A percentile compares a stretch with the other conserved stretches of the same genome.
These are phyloP conservation scores for Corniculantispora saksenae DNA, from an alignment of 2,329 filamentous ascomycete genomes.

Conservation along the genomic window DNA sequence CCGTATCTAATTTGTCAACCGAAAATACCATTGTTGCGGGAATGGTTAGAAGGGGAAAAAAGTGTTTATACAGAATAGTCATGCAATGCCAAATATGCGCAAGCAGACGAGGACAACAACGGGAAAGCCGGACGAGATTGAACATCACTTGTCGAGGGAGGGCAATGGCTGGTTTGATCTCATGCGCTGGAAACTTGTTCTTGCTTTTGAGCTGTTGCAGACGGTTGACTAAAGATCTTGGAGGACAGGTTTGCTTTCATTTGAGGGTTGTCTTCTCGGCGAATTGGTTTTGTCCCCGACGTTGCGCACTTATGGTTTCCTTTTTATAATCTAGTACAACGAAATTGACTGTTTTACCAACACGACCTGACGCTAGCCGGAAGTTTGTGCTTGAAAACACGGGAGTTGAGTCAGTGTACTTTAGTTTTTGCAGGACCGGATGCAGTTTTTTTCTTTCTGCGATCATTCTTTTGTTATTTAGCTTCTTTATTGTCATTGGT, in stretches of 20 bases:
- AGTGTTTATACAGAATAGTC: slow-evolving; percentile 21
- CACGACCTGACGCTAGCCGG: neutral
- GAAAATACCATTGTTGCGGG: slow-evolving; percentile 20
- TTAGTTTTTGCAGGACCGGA: slow-evolving; percentile 11
- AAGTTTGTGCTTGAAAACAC: slow-evolving; percentile 2
- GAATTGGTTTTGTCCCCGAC: slow-evolving; percentile 20
- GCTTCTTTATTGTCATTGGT: slow-evolving; percentile 11
- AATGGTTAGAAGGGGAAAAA: slow-evolving; percentile 19
- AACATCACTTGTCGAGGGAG: neutral
- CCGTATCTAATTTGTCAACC: slow-evolving; percentile 36
- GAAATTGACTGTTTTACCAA: slow-evolving; percentile 19
- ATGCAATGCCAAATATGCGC: slow-evolving; percentile 19
- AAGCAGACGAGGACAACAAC: slow-evolving; percentile 7
- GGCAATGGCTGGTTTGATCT: neutral
- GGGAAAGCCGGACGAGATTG: neutral
- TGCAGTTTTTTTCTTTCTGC: slow-evolving; percentile 14
- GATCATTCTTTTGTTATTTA: slow-evolving; percentile 14
- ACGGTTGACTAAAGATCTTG: slow-evolving; percentile 20
- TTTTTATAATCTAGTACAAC: slow-evolving; percentile 22
- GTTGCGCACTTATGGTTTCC: slow-evolving; percentile 20
- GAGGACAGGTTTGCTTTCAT: slow-evolving; percentile 20
- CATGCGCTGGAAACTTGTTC: slow-evolving; percentile 9
- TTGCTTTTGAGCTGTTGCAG: slow-evolving; percentile 9
- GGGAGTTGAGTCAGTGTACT: slow-evolving; percentile 16
- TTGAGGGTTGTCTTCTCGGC: slow-evolving; percentile 20